phyloP scores from a whole-genome alignment of 2,329 filamentous ascomycete genomes.

The Cladosporium phlei region DNA sequence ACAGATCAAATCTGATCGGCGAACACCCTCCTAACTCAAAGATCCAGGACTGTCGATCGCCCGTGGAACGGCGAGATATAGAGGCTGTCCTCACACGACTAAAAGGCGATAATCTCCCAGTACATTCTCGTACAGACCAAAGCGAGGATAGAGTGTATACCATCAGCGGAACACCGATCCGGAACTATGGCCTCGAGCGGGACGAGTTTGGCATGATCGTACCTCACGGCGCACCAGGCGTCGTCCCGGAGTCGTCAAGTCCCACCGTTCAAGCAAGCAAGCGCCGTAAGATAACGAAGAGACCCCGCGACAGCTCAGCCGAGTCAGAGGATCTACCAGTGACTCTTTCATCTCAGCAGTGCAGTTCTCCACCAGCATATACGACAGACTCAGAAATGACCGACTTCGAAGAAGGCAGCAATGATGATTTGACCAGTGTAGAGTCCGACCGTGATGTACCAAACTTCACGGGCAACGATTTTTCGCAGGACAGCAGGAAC shows the following conservation, averaged over 20 bases:
- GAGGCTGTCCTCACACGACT: neutral
- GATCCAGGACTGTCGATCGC: slow-evolving; percentile 3
- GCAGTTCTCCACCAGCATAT: neutral
- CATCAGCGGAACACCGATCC: slow-evolving; percentile 1
- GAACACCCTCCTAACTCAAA: neutral
- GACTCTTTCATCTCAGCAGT: neutral
- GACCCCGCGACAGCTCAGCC: neutral
- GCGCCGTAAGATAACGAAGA: neutral
- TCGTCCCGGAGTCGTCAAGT: neutral
- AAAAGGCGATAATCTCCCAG: neutral
- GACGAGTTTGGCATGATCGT: slow-evolving; percentile 4
- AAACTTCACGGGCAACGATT: neutral
- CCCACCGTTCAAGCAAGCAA: slow-evolving; percentile 1
- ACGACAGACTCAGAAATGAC: neutral
- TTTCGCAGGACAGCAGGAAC: neutral
- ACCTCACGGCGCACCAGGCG: neutral
- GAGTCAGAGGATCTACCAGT: neutral
- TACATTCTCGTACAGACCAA: neutral
- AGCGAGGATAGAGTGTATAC: neutral
- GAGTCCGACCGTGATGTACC: neutral
- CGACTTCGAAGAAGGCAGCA: slow-evolving; percentile 4
- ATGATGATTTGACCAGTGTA: neutral
- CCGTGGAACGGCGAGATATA: neutral
- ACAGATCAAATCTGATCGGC: neutral
- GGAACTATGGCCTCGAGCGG: neutral